Evolutionary conservation across 2,329 filamentous ascomycete genomes (phyloP).

Genomic region (Xylaria polymorpha): DNA sequence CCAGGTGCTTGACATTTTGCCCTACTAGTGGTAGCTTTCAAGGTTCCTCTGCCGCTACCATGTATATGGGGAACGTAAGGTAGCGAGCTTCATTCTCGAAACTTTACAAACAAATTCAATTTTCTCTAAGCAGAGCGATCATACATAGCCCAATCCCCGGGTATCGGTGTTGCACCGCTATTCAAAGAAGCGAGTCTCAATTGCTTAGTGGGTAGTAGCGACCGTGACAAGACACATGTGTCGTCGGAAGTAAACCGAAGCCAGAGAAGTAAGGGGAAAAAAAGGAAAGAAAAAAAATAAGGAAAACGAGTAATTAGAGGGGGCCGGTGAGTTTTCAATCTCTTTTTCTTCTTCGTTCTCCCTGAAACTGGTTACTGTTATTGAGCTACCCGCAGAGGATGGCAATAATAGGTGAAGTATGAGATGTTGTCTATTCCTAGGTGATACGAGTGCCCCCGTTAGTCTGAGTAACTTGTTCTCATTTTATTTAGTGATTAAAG

Average conservation of each 20-base stretch:
- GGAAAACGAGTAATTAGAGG: not conserved
- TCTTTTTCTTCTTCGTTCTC: not conserved
- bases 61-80: too few relatives aligned
- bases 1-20: too few relatives aligned
- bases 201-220: not conserved
- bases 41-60: too few relatives aligned
- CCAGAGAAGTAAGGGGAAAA: not conserved
- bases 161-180: too few relatives aligned
- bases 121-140: not conserved
- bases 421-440: not conserved
- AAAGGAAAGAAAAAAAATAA: not conserved
- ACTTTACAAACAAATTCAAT: not conserved
- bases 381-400: not conserved
- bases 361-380: not conserved
- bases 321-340: not conserved
- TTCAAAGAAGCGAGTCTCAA: not conserved
- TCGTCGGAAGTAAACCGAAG: slow-evolving; percentile 1
- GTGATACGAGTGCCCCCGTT: not conserved
- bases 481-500: not conserved
- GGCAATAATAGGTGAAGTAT: not conserved
- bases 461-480: not conserved
- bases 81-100: not conserved
- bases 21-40: too few relatives aligned
- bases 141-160: not conserved
- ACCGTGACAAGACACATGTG: not conserved